phyloP scores from a whole-genome alignment of 352 stramenopile genomes.

The Phytophthora macrochlamydospora region DNA sequence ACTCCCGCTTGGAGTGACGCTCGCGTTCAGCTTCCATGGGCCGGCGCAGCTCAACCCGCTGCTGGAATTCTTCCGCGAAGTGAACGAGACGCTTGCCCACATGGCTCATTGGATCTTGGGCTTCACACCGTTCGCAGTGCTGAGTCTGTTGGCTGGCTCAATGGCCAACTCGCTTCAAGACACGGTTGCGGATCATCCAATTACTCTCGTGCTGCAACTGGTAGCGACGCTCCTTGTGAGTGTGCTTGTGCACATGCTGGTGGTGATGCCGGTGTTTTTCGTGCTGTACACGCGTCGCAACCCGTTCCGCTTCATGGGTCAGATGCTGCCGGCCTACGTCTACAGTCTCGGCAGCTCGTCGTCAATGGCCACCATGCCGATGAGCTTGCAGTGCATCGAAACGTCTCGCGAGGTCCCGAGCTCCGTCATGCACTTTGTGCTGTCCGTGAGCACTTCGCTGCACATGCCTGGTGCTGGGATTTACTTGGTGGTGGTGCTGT shows the following conservation, averaged over 20 bases:
- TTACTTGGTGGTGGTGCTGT: slow-evolving; percentile 74
- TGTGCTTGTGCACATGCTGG: slow-evolving; percentile 63
- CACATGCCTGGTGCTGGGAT: slow-evolving; percentile 83
- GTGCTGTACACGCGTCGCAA: slow-evolving; percentile 64
- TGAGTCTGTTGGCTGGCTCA: slow-evolving; percentile 72
- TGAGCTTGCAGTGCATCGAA: slow-evolving; percentile 71
- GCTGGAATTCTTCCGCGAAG: slow-evolving; percentile 77
- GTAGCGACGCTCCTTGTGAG: slow-evolving; percentile 44
- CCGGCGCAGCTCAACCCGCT: slow-evolving; percentile 76
- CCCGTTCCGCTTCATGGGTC: slow-evolving; percentile 73
- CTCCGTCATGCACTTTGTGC: slow-evolving; percentile 74
- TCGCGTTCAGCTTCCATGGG: slow-evolving; percentile 75
- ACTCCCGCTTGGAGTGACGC: slow-evolving; percentile 60
- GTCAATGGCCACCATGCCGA: slow-evolving; percentile 70
- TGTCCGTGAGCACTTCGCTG: slow-evolving; percentile 66
- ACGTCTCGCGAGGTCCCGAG: slow-evolving; percentile 53
- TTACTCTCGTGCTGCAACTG: slow-evolving; percentile 51
- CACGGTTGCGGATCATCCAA: slow-evolving; percentile 46
- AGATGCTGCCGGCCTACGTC: slow-evolving; percentile 74
- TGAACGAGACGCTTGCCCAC: slow-evolving; percentile 80
- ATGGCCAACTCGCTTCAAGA: slow-evolving; percentile 52
- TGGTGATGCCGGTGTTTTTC: slow-evolving; percentile 69
- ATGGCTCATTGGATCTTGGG: slow-evolving; percentile 77
- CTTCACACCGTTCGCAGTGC: slow-evolving; percentile 75
- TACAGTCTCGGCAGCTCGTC: slow-evolving; percentile 78